Percentiles rank a stretch among this genome's conserved stretches.
These are phyloP conservation scores for Pestalotiopsis fici DNA, from an alignment of 2,329 filamentous ascomycete species.

Conservation along the genomic window DNA sequence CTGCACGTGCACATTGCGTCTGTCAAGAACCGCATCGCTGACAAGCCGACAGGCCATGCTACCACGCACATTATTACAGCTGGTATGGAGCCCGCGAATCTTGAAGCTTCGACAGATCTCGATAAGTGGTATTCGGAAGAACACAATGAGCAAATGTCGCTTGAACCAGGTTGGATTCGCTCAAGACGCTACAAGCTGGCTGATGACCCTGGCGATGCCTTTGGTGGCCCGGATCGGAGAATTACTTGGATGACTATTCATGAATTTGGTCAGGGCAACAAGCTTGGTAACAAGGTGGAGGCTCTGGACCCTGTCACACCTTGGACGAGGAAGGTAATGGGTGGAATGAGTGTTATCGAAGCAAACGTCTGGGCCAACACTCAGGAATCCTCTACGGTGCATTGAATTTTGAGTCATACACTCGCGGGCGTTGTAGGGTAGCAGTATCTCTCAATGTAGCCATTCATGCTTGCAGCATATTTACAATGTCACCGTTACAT, in stretches of 20 bases:
- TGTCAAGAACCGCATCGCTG: background rate
- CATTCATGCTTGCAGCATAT: too few species aligned
- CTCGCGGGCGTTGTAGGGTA: too few species aligned
- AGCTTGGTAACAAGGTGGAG: background rate
- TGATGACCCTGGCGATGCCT: background rate
- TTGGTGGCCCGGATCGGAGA: background rate
- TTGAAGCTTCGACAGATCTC: background rate
- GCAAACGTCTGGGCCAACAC: conserved; percentile 3
- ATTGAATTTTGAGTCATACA: background rate
- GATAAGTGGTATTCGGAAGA: conserved; percentile 9
- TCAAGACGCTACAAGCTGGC: conserved; percentile 7
- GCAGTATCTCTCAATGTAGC: too few species aligned
- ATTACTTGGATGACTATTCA: conserved; percentile 8
- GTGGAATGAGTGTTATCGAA: background rate
- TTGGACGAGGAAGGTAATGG: conserved; percentile 8
- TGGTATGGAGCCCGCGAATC: background rate
- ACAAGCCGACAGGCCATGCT: background rate
- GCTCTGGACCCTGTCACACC: background rate
- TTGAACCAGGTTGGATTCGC: conserved; percentile 3
- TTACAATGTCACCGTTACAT: too few species aligned
- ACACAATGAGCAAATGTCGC: conserved; percentile 10
- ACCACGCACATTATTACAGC: conserved; percentile 4
- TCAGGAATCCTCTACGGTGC: too few species aligned
- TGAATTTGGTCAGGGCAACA: conserved; percentile 8
- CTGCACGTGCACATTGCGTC: background rate